phyloP scores from a whole-genome alignment of 108 stramenopile species.

The Discostella pseudostelligera region DNA sequence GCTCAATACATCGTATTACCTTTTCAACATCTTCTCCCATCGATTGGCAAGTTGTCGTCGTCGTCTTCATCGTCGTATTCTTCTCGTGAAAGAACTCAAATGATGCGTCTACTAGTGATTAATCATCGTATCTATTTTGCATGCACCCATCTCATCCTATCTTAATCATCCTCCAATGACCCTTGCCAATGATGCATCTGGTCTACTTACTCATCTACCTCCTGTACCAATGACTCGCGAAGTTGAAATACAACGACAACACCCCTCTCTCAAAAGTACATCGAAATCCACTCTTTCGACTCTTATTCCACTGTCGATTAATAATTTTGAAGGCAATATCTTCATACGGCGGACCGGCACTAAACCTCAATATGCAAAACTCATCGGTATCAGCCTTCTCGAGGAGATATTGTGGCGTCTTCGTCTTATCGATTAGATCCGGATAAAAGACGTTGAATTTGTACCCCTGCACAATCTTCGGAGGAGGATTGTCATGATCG shows the following conservation, averaged over 20 bases:
- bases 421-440: slow-evolving; percentile 94
- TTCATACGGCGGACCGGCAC: slow-evolving; percentile 97
- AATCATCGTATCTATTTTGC: no score
- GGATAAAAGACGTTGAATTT: slow-evolving; percentile 99
- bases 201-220: slow-evolving; percentile 75
- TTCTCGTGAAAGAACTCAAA: no score
- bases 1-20: no score
- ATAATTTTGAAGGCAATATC: slow-evolving; percentile 99
- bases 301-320: slow-evolving; percentile 96
- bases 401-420: slow-evolving; percentile 91
- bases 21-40: no score
- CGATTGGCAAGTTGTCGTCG: no score
- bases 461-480: slow-evolving; percentile 99
- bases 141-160: no score
- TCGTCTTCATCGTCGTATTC: no score
- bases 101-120: no score
- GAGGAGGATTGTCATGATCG: slow-evolving; percentile 98
- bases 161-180: no score
- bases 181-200: no score
- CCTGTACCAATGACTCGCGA: slow-evolving; percentile 94
- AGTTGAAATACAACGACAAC: slow-evolving; percentile 94
- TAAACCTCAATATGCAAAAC: slow-evolving; percentile 96
- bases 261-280: slow-evolving; percentile 98
- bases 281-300: slow-evolving; percentile 90
- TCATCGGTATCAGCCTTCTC: slow-evolving; percentile 89